Conservation (phyloP, 2,329 filamentous ascomycete species). For the Colletotrichum coccodes region DNA sequence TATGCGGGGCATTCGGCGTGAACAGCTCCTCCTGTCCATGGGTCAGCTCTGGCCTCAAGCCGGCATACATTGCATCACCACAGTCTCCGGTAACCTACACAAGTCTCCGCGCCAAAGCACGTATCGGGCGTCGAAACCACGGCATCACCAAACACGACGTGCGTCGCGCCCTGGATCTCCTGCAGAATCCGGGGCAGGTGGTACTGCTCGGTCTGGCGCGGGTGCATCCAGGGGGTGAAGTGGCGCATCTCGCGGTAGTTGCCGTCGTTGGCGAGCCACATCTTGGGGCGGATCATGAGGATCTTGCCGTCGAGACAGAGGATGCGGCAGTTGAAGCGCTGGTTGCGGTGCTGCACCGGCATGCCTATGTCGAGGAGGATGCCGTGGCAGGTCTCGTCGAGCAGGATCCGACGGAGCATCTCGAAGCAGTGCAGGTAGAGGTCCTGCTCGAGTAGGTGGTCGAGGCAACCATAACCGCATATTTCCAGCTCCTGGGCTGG, state of each 20-base stretch:
- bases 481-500: slow-evolving; percentile 56
- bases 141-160: slow-evolving; percentile 75
- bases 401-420: slow-evolving; percentile 68
- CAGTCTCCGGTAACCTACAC: slow-evolving; percentile 47
- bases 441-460: slow-evolving; percentile 56
- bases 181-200: slow-evolving; percentile 69
- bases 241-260: slow-evolving; percentile 68
- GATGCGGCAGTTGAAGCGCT: slow-evolving; percentile 49
- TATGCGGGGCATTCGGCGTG: slow-evolving; percentile 56
- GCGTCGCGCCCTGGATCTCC: slow-evolving; percentile 55
- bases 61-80: not conserved
- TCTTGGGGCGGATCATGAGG: slow-evolving; percentile 77
- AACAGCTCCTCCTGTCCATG: slow-evolving; percentile 64
- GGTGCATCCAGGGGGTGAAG: slow-evolving; percentile 72
- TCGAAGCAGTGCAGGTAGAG: slow-evolving; percentile 71
- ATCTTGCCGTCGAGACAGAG: slow-evolving; percentile 71
- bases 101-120: slow-evolving; percentile 66
- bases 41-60: not conserved
- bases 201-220: slow-evolving; percentile 70
- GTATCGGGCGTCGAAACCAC: slow-evolving; percentile 70
- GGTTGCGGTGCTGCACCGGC: slow-evolving; percentile 65
- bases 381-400: slow-evolving; percentile 67
- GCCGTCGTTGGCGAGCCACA: slow-evolving; percentile 76
- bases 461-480: slow-evolving; percentile 55
- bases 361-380: slow-evolving; percentile 74